These are phyloP conservation scores for Sarcomyxa edulis DNA, from an alignment of 768 basidiomycete species.

Conservation along the genomic window DNA sequence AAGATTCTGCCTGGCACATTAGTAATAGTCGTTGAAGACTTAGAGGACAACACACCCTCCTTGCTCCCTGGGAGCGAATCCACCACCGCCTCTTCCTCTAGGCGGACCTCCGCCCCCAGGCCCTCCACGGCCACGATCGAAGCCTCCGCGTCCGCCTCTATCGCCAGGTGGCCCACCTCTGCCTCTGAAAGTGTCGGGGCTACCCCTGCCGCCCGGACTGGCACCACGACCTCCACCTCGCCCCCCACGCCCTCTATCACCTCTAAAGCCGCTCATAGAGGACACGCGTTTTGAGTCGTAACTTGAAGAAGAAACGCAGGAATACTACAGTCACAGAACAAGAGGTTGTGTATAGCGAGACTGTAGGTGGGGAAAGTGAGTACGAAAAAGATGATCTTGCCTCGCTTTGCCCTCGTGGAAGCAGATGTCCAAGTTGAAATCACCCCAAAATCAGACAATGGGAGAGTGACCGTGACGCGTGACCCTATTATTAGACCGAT, in stretches of 20 bases:
- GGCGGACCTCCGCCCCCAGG: conserved; percentile 23
- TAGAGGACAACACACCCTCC: conserved; percentile 27
- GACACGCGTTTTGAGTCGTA: too few species aligned
- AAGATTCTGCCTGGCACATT: conserved; percentile 31
- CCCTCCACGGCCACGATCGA: conserved; percentile 17
- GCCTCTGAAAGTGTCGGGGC: conserved; percentile 15
- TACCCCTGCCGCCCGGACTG: conserved; percentile 18
- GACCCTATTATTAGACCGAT: too few species aligned
- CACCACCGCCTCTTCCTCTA: conserved; percentile 20
- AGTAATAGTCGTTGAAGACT: background rate
- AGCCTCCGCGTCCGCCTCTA: conserved; percentile 21
- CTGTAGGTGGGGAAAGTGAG: too few species aligned
- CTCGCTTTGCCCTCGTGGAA: too few species aligned
- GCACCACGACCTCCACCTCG: conserved; percentile 12
- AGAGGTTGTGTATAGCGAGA: too few species aligned
- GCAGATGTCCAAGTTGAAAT: too few species aligned
- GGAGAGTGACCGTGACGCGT: too few species aligned
- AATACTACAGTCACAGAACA: too few species aligned
- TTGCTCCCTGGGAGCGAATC: conserved; percentile 20
- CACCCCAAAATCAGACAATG: too few species aligned
- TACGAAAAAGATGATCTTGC: too few species aligned
- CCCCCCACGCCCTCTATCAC: conserved; percentile 27
- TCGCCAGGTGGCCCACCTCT: conserved; percentile 23
- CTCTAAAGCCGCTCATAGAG: conserved; percentile 34
- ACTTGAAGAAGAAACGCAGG: background rate